phyloP scores from a whole-genome alignment of 2,329 filamentous ascomycete species.

The Coniochaeta sp. region DNA sequence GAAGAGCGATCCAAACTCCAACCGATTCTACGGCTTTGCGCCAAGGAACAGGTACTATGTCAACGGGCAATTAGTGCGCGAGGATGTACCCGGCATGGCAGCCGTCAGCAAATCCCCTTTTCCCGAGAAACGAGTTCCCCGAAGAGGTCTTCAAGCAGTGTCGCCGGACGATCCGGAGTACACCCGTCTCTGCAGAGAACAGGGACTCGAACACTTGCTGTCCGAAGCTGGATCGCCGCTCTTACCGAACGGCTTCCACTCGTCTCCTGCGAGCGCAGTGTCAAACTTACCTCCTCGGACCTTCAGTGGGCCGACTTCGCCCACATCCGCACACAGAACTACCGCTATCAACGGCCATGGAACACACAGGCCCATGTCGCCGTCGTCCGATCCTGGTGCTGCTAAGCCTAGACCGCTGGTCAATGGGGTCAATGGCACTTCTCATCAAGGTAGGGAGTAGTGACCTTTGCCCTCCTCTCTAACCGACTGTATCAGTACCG shows the following conservation, averaged over 20 bases:
- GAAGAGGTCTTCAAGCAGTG: constrained; percentile 45
- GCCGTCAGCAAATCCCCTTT: constrained; percentile 46
- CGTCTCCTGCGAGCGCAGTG: constrained; percentile 30
- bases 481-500: neutral
- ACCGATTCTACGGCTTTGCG: constrained; percentile 43
- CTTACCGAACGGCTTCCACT: constrained; percentile 37
- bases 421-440: constrained; percentile 14
- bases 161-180: constrained; percentile 51
- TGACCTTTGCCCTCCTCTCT: neutral
- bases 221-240: constrained; percentile 34
- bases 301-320: constrained; percentile 23
- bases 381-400: constrained; percentile 14
- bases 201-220: constrained; percentile 48
- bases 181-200: constrained; percentile 43
- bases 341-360: constrained; percentile 11
- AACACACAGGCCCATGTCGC: constrained; percentile 14
- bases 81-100: constrained; percentile 38
- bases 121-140: constrained; percentile 45
- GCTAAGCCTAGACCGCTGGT: constrained; percentile 16
- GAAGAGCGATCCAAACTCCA: constrained; percentile 49
- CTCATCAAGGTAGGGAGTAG: neutral
- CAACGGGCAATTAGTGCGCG: constrained; percentile 45
- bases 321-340: constrained; percentile 8
- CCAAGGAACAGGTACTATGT: constrained; percentile 52
- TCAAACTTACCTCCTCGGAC: constrained; percentile 11